Conservation (phyloP, 345 rosid genomes). For the Eutrema japonicum region DNA sequence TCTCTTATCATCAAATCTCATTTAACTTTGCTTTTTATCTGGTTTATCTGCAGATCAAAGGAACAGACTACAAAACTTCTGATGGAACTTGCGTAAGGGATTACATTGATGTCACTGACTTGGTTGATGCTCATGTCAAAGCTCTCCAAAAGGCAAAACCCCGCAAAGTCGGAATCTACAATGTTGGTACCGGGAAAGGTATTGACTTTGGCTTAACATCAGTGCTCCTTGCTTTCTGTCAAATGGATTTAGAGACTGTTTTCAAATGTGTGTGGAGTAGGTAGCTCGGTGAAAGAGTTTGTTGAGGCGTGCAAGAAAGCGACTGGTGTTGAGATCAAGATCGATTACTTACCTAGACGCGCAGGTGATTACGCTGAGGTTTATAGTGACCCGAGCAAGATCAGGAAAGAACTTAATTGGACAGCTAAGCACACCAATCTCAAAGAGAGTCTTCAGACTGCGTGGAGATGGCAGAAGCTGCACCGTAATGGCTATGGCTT, state of each 20-base stretch:
- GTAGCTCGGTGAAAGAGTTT: slow-evolving; percentile 68
- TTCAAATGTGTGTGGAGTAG: slow-evolving; percentile 40
- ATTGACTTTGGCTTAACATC: neutral
- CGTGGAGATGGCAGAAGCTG: slow-evolving; percentile 73
- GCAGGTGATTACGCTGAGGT: slow-evolving; percentile 73
- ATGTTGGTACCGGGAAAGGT: slow-evolving; percentile 72
- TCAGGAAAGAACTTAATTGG: slow-evolving; percentile 61
- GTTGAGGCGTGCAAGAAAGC: slow-evolving; percentile 70
- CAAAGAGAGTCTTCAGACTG: slow-evolving; percentile 54
- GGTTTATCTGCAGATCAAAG: slow-evolving; percentile 50
- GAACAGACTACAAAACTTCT: slow-evolving; percentile 63
- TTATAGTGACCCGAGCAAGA: slow-evolving; percentile 61
- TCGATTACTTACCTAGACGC: slow-evolving; percentile 57
- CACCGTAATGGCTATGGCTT: slow-evolving; percentile 58
- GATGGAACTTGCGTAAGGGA: slow-evolving; percentile 67
- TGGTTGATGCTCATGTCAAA: slow-evolving; percentile 69
- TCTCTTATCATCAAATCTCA: slow-evolving; percentile 32
- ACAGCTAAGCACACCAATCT: slow-evolving; percentile 60
- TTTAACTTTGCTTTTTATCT: slow-evolving; percentile 1
- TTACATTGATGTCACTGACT: slow-evolving; percentile 66
- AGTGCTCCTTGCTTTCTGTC: neutral
- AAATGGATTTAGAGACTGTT: slow-evolving; percentile 1
- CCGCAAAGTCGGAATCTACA: slow-evolving; percentile 60
- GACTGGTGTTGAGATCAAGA: slow-evolving; percentile 58
- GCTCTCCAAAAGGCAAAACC: slow-evolving; percentile 61